phyloP scores from a whole-genome alignment of 495 filamentous ascomycete species.

The Penicillium riverlandense region DNA sequence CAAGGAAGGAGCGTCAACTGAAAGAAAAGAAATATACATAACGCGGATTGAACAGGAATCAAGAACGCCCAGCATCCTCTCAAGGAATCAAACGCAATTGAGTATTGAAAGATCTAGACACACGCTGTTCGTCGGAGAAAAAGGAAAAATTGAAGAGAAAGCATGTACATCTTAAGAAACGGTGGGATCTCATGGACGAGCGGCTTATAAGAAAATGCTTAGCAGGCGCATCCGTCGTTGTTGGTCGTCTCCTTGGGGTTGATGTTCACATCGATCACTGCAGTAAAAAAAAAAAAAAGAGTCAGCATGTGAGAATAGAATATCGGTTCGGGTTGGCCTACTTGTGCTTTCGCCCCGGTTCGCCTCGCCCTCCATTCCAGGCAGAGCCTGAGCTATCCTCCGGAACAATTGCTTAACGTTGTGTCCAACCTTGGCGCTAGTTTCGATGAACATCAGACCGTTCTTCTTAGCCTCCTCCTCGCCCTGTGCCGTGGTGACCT shows the following conservation, averaged over 20 bases:
- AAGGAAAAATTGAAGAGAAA: slow-evolving; percentile 14
- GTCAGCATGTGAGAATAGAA: slow-evolving; percentile 10
- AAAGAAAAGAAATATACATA: too few species aligned
- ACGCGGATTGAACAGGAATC: background rate
- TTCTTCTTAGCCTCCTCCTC: slow-evolving; percentile 98
- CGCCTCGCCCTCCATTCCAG: slow-evolving; percentile 90
- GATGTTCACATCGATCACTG: slow-evolving; percentile 95
- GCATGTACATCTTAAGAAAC: slow-evolving; percentile 39
- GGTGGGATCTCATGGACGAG: slow-evolving; percentile 33
- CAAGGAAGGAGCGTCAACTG: too few species aligned
- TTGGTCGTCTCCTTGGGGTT: slow-evolving; percentile 59
- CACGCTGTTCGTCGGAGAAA: slow-evolving; percentile 22
- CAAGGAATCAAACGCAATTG: slow-evolving; percentile 5
- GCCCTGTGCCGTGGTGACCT: slow-evolving; percentile 88
- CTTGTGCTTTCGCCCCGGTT: slow-evolving; percentile 58
- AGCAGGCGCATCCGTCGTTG: slow-evolving; percentile 82
- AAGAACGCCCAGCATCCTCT: background rate
- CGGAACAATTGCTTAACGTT: slow-evolving; percentile 97
- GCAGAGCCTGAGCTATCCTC: slow-evolving; percentile 93
- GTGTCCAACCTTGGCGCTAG: slow-evolving; percentile 94
- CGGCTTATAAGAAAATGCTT: slow-evolving; percentile 19
- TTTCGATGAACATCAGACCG: slow-evolving; percentile 97
- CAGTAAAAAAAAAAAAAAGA: slow-evolving; percentile 1
- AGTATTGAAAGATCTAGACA: slow-evolving; percentile 19
- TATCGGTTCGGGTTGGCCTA: slow-evolving; percentile 23